Percentiles rank a stretch among this genome's conserved stretches.
phyloP scores from a whole-genome alignment of 257 asterid genomes.

The Fraxinus anomala region DNA sequence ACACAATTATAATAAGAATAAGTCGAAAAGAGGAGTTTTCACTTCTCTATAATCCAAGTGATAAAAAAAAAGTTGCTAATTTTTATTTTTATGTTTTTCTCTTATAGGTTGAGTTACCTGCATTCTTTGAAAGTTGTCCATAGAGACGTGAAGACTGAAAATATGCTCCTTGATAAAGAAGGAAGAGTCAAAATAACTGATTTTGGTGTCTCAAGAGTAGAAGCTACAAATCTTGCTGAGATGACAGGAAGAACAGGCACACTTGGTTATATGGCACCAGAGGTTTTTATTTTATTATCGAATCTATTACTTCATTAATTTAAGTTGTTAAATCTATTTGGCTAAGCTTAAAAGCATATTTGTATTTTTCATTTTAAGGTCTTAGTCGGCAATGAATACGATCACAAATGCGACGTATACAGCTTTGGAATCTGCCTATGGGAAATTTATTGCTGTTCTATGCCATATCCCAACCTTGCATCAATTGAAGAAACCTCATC shows the following conservation, averaged over 20 bases:
- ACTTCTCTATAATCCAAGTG: no score
- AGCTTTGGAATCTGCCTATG: constrained; percentile 39
- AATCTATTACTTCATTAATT: no score
- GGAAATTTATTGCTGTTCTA: constrained; percentile 27
- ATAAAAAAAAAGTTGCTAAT: neutral
- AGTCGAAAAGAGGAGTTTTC: no score
- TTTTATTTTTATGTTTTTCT: neutral
- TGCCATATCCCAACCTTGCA: neutral
- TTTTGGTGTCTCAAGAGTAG: neutral
- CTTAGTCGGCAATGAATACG: neutral
- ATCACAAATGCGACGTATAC: constrained; percentile 38
- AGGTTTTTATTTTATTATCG: neutral
- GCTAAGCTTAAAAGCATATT: neutral
- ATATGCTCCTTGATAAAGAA: neutral
- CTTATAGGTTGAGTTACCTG: neutral
- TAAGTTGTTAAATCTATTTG: no score
- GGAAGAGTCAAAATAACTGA: neutral
- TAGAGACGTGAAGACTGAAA: neutral
- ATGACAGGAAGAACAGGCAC: neutral
- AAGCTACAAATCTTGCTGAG: neutral
- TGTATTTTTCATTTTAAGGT: neutral
- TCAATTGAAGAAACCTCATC: neutral
- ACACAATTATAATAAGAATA: no score
- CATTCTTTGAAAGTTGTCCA: neutral
- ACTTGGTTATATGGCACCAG: neutral